Evolutionary conservation across 2,329 filamentous ascomycete species (phyloP).

Genomic region (Plenodomus tracheiphilus): DNA sequence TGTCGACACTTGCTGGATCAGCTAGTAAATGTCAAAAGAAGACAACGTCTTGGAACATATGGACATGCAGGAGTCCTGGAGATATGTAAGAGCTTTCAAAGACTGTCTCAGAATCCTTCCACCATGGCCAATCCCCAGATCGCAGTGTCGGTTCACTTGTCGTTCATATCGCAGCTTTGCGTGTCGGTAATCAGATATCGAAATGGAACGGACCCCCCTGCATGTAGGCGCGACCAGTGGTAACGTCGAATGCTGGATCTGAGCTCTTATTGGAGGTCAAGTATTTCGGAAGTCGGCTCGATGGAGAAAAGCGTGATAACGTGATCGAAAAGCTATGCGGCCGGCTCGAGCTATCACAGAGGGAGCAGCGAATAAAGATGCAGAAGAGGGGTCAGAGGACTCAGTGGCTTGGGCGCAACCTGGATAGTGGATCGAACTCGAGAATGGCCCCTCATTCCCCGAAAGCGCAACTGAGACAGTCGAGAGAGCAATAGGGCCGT

Average conservation of each 20-base stretch:
- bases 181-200: neutral
- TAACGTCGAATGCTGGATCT: slow-evolving; percentile 12
- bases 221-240: slow-evolving; percentile 27
- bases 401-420: slow-evolving; percentile 34
- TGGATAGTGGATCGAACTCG: slow-evolving; percentile 30
- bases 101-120: neutral
- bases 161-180: neutral
- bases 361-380: slow-evolving; percentile 33
- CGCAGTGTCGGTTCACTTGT: slow-evolving; percentile 2
- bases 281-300: slow-evolving; percentile 12
- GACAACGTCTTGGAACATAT: neutral
- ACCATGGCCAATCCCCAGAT: neutral
- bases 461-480: slow-evolving; percentile 26
- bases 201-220: slow-evolving; percentile 17
- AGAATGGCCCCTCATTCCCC: slow-evolving; percentile 20
- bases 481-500: slow-evolving; percentile 16
- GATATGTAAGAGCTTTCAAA: neutral
- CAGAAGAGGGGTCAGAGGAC: slow-evolving; percentile 27
- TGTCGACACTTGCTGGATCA: neutral
- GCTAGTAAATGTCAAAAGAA: neutral
- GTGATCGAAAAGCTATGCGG: slow-evolving; percentile 35
- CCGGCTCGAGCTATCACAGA: slow-evolving; percentile 29
- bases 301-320: slow-evolving; percentile 30
- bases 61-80: neutral
- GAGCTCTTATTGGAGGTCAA: slow-evolving; percentile 29